A percentile compares a stretch with the other conserved stretches of the same genome.
phyloP scores from a whole-genome alignment of 1,284 basidiomycete genomes.

The Naganishia sp. region DNA sequence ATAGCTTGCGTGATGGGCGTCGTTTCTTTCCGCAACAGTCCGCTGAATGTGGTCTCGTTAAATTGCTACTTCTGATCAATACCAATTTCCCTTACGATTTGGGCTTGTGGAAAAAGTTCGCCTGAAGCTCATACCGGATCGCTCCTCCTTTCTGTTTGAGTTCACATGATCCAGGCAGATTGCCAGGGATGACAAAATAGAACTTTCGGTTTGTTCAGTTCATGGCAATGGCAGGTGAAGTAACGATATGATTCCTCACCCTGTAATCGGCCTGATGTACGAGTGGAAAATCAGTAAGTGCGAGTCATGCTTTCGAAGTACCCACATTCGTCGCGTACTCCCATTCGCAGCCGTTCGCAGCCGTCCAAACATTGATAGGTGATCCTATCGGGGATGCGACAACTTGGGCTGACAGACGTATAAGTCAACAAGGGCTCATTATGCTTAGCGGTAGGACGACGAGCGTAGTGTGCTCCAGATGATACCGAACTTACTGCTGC shows the following conservation, averaged over 20 bases:
- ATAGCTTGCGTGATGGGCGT: slow-evolving; percentile 63
- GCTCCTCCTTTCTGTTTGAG: slow-evolving; percentile 74
- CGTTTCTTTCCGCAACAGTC: slow-evolving; percentile 70
- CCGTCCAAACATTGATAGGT: slow-evolving; percentile 48
- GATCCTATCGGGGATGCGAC: slow-evolving; percentile 55
- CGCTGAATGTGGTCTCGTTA: slow-evolving; percentile 54
- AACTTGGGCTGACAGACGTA: slow-evolving; percentile 52
- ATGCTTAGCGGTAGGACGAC: slow-evolving; percentile 69
- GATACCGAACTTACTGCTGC: slow-evolving; percentile 24
- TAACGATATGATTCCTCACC: slow-evolving; percentile 9
- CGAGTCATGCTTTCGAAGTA: slow-evolving; percentile 31
- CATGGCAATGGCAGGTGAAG: slow-evolving; percentile 35
- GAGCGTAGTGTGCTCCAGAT: slow-evolving; percentile 52
- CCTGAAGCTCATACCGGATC: slow-evolving; percentile 80
- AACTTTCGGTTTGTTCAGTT: slow-evolving; percentile 62
- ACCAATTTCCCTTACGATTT: slow-evolving; percentile 62
- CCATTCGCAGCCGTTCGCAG: slow-evolving; percentile 60
- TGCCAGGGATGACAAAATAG: slow-evolving; percentile 78
- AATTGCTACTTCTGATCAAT: background rate
- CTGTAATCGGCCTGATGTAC: slow-evolving; percentile 31
- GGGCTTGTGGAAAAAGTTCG: slow-evolving; percentile 75
- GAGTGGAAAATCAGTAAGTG: background rate
- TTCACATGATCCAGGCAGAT: slow-evolving; percentile 75
- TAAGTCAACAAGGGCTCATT: slow-evolving; percentile 59
- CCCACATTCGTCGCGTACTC: slow-evolving; percentile 66